A percentile compares a stretch with the other conserved stretches of the same genome.
Conservation (phyloP, 2,329 filamentous ascomycete species). For the Aspergillus thermomutatus region DNA sequence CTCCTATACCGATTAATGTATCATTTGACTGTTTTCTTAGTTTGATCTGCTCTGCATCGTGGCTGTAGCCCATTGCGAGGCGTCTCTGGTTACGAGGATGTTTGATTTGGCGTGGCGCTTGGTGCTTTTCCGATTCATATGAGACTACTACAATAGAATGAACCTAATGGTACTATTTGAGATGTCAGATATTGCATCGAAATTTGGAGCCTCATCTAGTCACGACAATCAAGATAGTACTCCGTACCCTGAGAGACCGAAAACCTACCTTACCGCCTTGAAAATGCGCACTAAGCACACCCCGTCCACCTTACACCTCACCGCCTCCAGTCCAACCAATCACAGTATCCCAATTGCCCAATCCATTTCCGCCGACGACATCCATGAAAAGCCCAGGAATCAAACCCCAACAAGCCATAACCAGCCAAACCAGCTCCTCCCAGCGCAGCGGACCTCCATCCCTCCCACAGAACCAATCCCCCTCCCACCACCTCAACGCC, state of each 20-base stretch:
- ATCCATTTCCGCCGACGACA: slow-evolving; percentile 7
- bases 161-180: background rate
- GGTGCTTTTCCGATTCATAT: background rate
- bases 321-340: slow-evolving; percentile 28
- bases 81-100: background rate
- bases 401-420: slow-evolving; percentile 18
- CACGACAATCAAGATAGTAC: background rate
- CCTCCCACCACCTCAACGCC: background rate
- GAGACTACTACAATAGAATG: background rate
- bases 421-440: slow-evolving; percentile 11
- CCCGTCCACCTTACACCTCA: background rate
- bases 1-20: background rate
- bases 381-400: slow-evolving; percentile 13
- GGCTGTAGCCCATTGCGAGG: background rate
- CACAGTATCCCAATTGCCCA: slow-evolving; percentile 22
- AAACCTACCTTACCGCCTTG: background rate
- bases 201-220: background rate
- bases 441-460: slow-evolving; percentile 2
- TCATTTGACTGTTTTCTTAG: background rate
- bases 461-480: slow-evolving; percentile 4
- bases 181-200: background rate
- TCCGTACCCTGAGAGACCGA: too few species aligned
- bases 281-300: background rate
- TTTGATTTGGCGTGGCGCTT: slow-evolving; percentile 8
- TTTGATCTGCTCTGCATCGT: background rate